A percentile compares a stretch with the other conserved stretches of the same genome.
These are phyloP conservation scores for Pilasporangium apinafurcum DNA, from an alignment of 352 stramenopile species.

Conservation along the genomic window DNA sequence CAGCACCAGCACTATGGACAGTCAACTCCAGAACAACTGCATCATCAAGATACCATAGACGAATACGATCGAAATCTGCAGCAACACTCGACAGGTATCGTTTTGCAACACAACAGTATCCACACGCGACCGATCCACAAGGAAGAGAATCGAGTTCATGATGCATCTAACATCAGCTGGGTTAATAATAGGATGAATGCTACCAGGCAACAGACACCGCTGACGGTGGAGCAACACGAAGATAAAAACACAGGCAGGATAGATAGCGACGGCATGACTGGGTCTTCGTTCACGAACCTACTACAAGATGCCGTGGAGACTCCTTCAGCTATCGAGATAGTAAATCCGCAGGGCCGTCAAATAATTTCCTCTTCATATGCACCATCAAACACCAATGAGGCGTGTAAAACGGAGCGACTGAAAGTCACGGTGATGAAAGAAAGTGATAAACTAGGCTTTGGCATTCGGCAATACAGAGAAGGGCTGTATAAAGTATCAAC, in stretches of 20 bases:
- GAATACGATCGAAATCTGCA: no score
- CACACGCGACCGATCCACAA: no score
- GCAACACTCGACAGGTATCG: no score
- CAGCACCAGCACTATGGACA: no score
- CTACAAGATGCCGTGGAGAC: constrained; percentile 3
- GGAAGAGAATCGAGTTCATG: no score
- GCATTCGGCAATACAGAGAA: constrained; percentile 52
- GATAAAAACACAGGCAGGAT: not conserved
- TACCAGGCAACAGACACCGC: no score
- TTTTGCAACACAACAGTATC: no score
- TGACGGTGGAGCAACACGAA: not conserved
- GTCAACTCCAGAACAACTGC: no score
- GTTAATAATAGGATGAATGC: no score
- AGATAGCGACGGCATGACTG: not conserved
- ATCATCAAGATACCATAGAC: no score
- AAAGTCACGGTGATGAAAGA: constrained; percentile 41
- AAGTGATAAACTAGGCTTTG: constrained; percentile 56
- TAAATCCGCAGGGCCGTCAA: not conserved
- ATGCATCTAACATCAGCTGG: no score
- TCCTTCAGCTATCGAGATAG: not conserved
- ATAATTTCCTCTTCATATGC: not conserved
- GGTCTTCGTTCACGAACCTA: constrained; percentile 5
- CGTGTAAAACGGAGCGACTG: constrained; percentile 13
- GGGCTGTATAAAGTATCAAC: constrained; percentile 56
- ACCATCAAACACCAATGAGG: not conserved